Evolutionary conservation across 768 basidiomycete species (phyloP).

Genomic region (Boletus sensibilis): DNA sequence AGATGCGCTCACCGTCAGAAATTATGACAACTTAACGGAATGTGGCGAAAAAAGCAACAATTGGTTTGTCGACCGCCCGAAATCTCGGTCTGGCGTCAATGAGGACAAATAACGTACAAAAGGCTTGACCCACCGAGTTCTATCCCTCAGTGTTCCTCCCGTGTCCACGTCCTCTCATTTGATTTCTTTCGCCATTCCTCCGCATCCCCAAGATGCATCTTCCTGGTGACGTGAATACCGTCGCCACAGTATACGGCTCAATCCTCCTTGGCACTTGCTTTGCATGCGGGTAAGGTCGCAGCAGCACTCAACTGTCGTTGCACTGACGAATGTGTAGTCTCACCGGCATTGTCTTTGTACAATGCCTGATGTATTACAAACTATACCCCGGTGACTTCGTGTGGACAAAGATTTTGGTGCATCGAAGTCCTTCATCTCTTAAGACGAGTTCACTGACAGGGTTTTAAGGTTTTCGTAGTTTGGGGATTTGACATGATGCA

Average conservation of each 20-base stretch:
- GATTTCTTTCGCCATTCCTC: neutral
- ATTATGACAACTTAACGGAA: conserved; percentile 21
- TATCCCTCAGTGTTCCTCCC: conserved; percentile 22
- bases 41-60: conserved; percentile 11
- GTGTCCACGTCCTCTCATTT: conserved; percentile 34
- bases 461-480: conserved; percentile 25
- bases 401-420: conserved; percentile 30
- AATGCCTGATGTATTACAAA: conserved; percentile 31
- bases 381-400: conserved; percentile 29
- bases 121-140: conserved; percentile 2
- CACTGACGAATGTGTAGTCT: conserved; percentile 23
- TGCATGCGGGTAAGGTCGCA: conserved; percentile 24
- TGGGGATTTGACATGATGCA: conserved; percentile 32
- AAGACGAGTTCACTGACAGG: neutral
- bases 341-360: conserved; percentile 34
- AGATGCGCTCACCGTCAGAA: neutral
- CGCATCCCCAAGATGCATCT: conserved; percentile 11
- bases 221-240: conserved; percentile 32
- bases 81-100: conserved; percentile 29
- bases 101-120: conserved; percentile 36
- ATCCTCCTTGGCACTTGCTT: conserved; percentile 33
- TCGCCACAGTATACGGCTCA: conserved; percentile 33
- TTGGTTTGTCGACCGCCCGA: conserved; percentile 13
- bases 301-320: neutral
- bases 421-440: neutral